Percentiles rank a stretch among this genome's conserved stretches.
Conservation (phyloP, 768 basidiomycete species). For the Amanita fuliginea region DNA sequence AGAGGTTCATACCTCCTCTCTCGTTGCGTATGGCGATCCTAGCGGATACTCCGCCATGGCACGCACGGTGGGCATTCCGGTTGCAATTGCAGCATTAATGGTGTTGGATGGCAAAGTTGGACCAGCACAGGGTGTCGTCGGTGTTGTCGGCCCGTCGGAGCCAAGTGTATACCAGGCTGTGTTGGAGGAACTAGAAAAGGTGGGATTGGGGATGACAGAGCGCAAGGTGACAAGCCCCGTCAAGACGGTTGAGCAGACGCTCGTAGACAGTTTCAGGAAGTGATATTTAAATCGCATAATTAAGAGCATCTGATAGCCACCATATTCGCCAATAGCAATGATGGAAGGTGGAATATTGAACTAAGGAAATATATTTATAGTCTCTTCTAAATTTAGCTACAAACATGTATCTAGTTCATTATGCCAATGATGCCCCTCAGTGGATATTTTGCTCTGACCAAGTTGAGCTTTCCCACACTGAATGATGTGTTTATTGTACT, state of each 20-base stretch:
- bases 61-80: conserved; percentile 79
- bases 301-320: conserved; percentile 29
- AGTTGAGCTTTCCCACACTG: too few species aligned
- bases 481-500: too few species aligned
- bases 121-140: conserved; percentile 22
- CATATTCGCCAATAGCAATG: conserved; percentile 38
- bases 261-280: not conserved
- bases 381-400: too few species aligned
- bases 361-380: too few species aligned
- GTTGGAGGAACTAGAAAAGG: conserved; percentile 45
- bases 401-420: too few species aligned
- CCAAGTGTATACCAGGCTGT: conserved; percentile 51
- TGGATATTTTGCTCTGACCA: too few species aligned
- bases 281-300: not conserved
- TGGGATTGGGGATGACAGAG: conserved; percentile 40
- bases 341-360: too few species aligned
- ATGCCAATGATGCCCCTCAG: too few species aligned
- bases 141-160: conserved; percentile 61
- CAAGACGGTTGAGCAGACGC: conserved; percentile 1
- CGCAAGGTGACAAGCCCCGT: conserved; percentile 7
- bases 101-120: conserved; percentile 50
- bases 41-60: conserved; percentile 64
- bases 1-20: conserved; percentile 54
- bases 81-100: conserved; percentile 69
- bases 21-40: conserved; percentile 45